These are phyloP conservation scores for Xylariaceae sp. DNA, from an alignment of 2,329 filamentous ascomycete species.

Conservation along the genomic window DNA sequence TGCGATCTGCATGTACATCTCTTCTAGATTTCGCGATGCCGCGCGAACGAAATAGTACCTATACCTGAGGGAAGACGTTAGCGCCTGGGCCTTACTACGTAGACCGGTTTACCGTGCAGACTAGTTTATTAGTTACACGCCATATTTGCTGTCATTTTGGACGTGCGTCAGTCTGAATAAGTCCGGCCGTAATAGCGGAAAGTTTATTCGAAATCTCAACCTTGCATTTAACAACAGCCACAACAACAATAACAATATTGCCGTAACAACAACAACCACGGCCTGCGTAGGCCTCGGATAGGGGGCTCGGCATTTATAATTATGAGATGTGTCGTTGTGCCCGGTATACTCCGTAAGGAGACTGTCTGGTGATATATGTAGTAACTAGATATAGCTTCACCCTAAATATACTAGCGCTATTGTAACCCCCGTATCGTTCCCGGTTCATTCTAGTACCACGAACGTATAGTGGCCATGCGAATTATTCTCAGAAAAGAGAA, in stretches of 20 bases:
- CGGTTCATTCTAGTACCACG: no score
- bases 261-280: no score
- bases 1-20: not conserved
- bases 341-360: no score
- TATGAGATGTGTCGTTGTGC: not conserved
- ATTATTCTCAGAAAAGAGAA: not conserved
- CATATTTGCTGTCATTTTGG: not conserved
- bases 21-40: no score
- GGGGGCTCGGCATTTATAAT: not conserved
- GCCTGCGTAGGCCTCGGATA: no score
- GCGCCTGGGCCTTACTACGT: not conserved
- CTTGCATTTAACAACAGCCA: not conserved
- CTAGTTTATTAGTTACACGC: not conserved
- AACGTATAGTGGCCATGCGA: not conserved
- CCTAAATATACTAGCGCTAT: no score
- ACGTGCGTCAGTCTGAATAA: not conserved
- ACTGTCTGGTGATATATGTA: not conserved
- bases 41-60: not conserved
- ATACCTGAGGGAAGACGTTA: not conserved
- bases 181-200: constrained; percentile 20
- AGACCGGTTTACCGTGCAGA: not conserved
- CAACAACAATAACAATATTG: no score
- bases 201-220: constrained; percentile 1
- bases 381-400: not conserved
- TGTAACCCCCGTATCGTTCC: no score